phyloP scores from a whole-genome alignment of 106 monocot genomes.

The Chionographis japonica region DNA sequence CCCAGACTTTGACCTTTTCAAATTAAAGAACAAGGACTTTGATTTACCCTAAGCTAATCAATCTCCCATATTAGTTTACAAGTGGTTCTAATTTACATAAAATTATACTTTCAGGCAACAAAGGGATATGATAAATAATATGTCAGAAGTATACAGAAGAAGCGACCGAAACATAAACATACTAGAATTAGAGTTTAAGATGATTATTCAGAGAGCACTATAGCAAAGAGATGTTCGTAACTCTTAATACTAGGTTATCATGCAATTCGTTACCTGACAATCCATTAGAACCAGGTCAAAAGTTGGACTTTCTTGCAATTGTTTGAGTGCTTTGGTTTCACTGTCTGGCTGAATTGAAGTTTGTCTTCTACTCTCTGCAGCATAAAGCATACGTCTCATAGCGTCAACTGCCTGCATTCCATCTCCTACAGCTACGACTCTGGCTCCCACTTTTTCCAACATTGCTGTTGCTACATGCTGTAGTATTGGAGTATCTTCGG shows the following conservation, averaged over 20 bases:
- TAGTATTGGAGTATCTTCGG: conserved; percentile 55
- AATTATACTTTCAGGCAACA: too few species aligned
- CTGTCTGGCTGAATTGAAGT: conserved; percentile 8
- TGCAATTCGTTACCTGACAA: conserved; percentile 33
- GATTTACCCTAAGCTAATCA: too few species aligned
- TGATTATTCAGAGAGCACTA: neutral
- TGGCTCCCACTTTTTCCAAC: conserved; percentile 46
- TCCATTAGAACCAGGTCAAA: conserved; percentile 59
- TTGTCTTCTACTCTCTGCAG: conserved; percentile 6
- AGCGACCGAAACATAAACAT: neutral
- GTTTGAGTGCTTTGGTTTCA: neutral
- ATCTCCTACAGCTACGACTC: conserved; percentile 38
- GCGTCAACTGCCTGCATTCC: conserved; percentile 49
- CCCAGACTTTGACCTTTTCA: too few species aligned
- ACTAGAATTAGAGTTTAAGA: neutral
- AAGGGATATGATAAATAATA: too few species aligned
- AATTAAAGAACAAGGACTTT: too few species aligned
- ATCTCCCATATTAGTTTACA: too few species aligned
- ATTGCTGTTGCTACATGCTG: conserved; percentile 50
- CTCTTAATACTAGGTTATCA: neutral
- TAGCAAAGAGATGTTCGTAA: neutral
- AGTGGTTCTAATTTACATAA: too few species aligned
- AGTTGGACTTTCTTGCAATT: conserved; percentile 3
- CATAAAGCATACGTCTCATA: conserved; percentile 21
- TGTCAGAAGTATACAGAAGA: too few species aligned